A percentile compares a stretch with the other conserved stretches of the same genome.
Conservation (phyloP, 2,329 filamentous ascomycete genomes). For the Davidsoniella neocaledoniae region DNA sequence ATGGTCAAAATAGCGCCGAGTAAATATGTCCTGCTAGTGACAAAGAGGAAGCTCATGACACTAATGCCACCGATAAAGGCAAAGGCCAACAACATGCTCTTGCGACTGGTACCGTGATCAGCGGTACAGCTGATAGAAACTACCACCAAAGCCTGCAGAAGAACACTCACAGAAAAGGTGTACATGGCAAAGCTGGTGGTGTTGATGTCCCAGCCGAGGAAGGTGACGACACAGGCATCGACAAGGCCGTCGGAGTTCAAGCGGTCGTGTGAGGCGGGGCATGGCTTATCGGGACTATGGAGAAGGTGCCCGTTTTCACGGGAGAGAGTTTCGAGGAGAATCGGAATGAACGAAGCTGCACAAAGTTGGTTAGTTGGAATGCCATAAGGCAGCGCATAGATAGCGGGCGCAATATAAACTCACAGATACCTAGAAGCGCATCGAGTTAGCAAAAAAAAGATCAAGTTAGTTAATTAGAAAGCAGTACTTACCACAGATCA, state of each 20-base stretch:
- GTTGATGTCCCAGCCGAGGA: slow-evolving; percentile 77
- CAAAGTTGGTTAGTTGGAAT: neutral
- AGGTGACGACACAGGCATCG: slow-evolving; percentile 60
- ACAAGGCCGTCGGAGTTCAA: slow-evolving; percentile 17
- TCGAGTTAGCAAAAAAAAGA: slow-evolving; percentile 2
- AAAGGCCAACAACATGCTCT: slow-evolving; percentile 72
- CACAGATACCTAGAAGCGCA: slow-evolving; percentile 17
- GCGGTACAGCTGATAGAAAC: slow-evolving; percentile 93
- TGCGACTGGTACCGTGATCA: slow-evolving; percentile 84
- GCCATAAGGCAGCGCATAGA: neutral
- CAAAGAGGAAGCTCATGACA: slow-evolving; percentile 77
- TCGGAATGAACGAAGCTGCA: slow-evolving; percentile 81
- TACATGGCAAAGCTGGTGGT: slow-evolving; percentile 98
- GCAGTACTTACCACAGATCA: slow-evolving; percentile 57
- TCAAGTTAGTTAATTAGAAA: neutral
- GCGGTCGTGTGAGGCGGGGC: slow-evolving; percentile 45
- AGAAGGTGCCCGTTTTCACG: slow-evolving; percentile 80
- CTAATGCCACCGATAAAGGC: slow-evolving; percentile 63
- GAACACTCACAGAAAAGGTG: slow-evolving; percentile 83
- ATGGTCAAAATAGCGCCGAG: slow-evolving; percentile 73
- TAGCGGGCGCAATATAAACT: slow-evolving; percentile 10
- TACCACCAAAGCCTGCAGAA: slow-evolving; percentile 77
- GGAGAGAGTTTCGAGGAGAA: slow-evolving; percentile 83
- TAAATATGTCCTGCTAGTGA: slow-evolving; percentile 59
- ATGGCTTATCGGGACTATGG: slow-evolving; percentile 59